phyloP scores from a whole-genome alignment of 345 rosid genomes.

The Triadica sebifera region DNA sequence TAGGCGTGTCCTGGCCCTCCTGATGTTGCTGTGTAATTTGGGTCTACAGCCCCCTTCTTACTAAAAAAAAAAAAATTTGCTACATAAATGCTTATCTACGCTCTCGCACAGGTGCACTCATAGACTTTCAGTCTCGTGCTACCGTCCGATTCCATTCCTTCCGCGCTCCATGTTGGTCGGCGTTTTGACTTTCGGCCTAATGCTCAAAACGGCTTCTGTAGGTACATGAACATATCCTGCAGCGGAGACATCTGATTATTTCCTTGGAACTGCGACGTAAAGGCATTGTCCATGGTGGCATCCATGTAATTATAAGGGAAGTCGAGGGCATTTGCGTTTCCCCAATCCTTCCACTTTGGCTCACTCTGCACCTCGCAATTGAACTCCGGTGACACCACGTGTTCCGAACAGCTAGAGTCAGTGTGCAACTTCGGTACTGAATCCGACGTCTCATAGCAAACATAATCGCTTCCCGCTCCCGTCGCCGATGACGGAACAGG shows the following conservation, averaged over 20 bases:
- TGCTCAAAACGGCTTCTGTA: conserved; percentile 50
- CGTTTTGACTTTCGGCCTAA: too few relatives aligned
- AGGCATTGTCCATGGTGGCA: conserved; percentile 35
- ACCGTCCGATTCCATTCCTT: conserved; percentile 19
- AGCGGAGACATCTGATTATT: conserved; percentile 59
- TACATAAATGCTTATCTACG: neutral
- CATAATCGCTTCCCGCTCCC: conserved; percentile 25
- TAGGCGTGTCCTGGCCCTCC: too few relatives aligned
- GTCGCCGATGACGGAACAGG: conserved; percentile 25
- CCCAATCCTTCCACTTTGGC: conserved; percentile 56
- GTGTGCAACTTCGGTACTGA: conserved; percentile 78
- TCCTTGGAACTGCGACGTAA: conserved; percentile 36
- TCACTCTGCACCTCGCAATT: conserved; percentile 94
- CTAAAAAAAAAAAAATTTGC: too few relatives aligned
- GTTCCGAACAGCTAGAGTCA: conserved; percentile 83
- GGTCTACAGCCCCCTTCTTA: too few relatives aligned
- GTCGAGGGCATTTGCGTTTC: conserved; percentile 30
- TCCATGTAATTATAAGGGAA: conserved; percentile 51
- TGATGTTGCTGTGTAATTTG: too few relatives aligned
- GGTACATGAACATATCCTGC: conserved; percentile 69
- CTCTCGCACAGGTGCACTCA: conserved; percentile 45
- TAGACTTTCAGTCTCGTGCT: conserved; percentile 62
- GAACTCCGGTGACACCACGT: conserved; percentile 76
- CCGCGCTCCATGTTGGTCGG: neutral
- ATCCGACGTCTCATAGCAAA: conserved; percentile 66